Percentiles rank a stretch among this genome's conserved stretches.
Conservation (phyloP, 306 rosid genomes). For the Argentina anserina region DNA sequence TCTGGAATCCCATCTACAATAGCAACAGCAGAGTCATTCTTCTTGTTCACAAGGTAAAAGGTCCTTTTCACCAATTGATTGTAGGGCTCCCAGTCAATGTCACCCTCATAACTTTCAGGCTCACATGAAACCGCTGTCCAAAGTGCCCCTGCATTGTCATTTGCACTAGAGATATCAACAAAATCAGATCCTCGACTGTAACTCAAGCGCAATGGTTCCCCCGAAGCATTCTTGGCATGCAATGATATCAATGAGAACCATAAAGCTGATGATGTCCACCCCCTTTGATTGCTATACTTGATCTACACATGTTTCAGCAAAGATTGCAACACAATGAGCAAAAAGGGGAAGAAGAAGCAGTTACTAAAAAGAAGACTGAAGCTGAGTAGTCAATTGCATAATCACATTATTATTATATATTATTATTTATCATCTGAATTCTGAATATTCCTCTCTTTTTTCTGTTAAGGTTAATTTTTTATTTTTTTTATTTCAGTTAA, state of each 20-base stretch:
- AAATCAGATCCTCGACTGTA: slow-evolving; percentile 64
- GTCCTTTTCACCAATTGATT: slow-evolving; percentile 50
- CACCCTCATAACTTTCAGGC: slow-evolving; percentile 45
- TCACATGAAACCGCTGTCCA: slow-evolving; percentile 59
- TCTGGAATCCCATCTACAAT: slow-evolving; percentile 74
- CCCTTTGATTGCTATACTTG: slow-evolving; percentile 48
- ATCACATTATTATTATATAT: neutral
- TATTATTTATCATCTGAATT: neutral
- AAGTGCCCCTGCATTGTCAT: slow-evolving; percentile 53
- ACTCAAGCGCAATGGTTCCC: slow-evolving; percentile 73
- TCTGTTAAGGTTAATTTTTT: neutral
- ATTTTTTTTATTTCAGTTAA: neutral
- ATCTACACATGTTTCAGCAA: slow-evolving; percentile 44
- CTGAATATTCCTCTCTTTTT: neutral
- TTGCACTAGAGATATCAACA: slow-evolving; percentile 62
- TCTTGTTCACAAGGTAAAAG: slow-evolving; percentile 73
- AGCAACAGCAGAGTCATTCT: slow-evolving; percentile 75
- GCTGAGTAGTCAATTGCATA: neutral
- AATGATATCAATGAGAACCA: slow-evolving; percentile 87
- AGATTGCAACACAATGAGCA: neutral
- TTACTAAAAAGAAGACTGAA: neutral
- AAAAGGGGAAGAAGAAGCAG: neutral
- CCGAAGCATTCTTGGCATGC: slow-evolving; percentile 66
- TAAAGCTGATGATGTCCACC: slow-evolving; percentile 59
- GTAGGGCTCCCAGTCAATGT: slow-evolving; percentile 57